These are phyloP conservation scores for Beauveria scarabaeidicola DNA, from an alignment of 2,329 filamentous ascomycete species.

Conservation along the genomic window DNA sequence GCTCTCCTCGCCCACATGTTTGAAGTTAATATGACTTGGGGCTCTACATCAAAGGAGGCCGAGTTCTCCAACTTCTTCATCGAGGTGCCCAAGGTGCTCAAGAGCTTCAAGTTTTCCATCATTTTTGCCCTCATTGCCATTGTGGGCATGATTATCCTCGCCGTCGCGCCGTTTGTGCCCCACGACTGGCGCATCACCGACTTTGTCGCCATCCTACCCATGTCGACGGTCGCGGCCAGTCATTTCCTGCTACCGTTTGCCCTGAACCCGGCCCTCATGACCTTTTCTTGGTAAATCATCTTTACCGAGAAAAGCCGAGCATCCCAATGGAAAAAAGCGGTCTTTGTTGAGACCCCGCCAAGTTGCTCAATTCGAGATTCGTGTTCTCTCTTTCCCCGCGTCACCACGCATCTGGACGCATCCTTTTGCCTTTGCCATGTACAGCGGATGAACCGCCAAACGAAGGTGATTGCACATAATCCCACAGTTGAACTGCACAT, in stretches of 20 bases:
- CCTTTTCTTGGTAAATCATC: conserved; percentile 58
- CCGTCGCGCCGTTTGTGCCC: conserved; percentile 55
- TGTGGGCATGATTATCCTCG: conserved; percentile 55
- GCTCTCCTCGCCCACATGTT: conserved; percentile 35
- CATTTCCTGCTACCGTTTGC: conserved; percentile 66
- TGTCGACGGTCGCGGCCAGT: conserved; percentile 60
- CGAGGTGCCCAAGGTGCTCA: conserved; percentile 59
- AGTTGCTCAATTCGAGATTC: neutral
- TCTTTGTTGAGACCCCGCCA: neutral
- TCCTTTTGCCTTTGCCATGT: neutral
- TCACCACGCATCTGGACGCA: neutral
- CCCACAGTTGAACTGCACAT: neutral
- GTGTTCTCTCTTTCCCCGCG: too few species aligned
- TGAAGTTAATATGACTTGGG: conserved; percentile 38
- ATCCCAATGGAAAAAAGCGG: neutral
- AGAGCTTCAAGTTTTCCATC: conserved; percentile 70
- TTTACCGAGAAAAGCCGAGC: neutral
- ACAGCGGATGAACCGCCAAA: neutral
- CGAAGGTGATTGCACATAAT: neutral
- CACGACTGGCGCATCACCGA: conserved; percentile 58
- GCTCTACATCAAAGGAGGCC: conserved; percentile 50
- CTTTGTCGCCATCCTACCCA: conserved; percentile 68
- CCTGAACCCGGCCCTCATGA: conserved; percentile 72
- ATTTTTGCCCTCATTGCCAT: conserved; percentile 51
- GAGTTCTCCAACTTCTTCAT: conserved; percentile 51